Evolutionary conservation across 768 basidiomycete species (phyloP).

Genomic region (Mrakia gelida): DNA sequence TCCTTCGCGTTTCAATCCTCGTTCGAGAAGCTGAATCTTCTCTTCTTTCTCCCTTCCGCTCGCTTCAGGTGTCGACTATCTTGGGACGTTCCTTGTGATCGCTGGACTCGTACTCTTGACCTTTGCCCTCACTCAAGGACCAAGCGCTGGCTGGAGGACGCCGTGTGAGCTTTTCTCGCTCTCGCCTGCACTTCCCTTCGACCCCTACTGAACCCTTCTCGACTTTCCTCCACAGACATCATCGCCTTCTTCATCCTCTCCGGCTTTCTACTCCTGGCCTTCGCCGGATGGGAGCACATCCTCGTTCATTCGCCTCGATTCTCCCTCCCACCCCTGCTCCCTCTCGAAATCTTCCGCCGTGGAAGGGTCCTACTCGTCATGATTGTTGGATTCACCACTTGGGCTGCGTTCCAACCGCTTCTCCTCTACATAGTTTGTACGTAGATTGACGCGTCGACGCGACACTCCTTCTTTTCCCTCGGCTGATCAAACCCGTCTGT

Average conservation of each 20-base stretch:
- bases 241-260: constrained; percentile 66
- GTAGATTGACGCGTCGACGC: constrained; percentile 31
- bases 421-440: constrained; percentile 36
- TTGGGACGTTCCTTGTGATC: constrained; percentile 65
- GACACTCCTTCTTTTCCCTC: no score
- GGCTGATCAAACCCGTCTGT: constrained; percentile 25
- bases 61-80: constrained; percentile 61
- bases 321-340: constrained; percentile 39
- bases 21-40: not conserved
- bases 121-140: constrained; percentile 68
- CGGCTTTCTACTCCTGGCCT: constrained; percentile 54
- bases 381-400: constrained; percentile 37
- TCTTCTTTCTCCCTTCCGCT: not conserved
- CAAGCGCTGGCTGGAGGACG: constrained; percentile 61
- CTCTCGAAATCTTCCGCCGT: constrained; percentile 41
- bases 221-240: constrained; percentile 52
- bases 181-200: no score
- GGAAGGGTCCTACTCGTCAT: constrained; percentile 40
- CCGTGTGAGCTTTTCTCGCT: constrained; percentile 47
- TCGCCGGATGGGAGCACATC: constrained; percentile 63
- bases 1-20: constrained; percentile 15
- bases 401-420: constrained; percentile 39
- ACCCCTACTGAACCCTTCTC: not conserved
- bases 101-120: constrained; percentile 63
- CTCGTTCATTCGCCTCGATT: constrained; percentile 49